Conservation (phyloP, 192 early-diverging fungal species). For the Irineochytrium annulatum region DNA sequence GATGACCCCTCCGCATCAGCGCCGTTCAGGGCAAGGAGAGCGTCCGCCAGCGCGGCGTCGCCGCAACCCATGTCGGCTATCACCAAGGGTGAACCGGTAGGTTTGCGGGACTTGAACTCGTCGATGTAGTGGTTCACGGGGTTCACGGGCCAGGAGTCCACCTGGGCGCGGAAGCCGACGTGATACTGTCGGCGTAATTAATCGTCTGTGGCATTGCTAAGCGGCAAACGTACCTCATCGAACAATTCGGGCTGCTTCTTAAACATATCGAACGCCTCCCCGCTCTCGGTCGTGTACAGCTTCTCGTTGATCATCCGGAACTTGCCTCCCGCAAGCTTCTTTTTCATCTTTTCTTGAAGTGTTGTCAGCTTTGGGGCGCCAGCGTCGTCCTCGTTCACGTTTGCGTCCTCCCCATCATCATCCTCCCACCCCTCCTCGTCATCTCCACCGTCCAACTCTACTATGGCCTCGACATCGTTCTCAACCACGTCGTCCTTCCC, state of each 20-base stretch:
- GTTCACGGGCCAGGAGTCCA: slow-evolving; percentile 88
- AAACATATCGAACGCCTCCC: slow-evolving; percentile 72
- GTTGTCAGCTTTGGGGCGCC: slow-evolving; percentile 47
- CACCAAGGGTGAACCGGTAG: slow-evolving; percentile 24
- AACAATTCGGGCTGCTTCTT: slow-evolving; percentile 83
- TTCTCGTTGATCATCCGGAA: slow-evolving; percentile 89
- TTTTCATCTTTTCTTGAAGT: slow-evolving; percentile 62
- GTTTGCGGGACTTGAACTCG: slow-evolving; percentile 41
- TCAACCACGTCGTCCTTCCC: no score
- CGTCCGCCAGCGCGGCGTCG: slow-evolving; percentile 81
- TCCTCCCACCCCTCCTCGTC: no score
- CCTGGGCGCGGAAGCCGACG: slow-evolving; percentile 86
- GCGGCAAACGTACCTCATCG: slow-evolving; percentile 56
- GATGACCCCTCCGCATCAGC: no score
- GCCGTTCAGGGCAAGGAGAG: slow-evolving; percentile 39
- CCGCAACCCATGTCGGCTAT: slow-evolving; percentile 96
- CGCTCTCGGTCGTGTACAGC: slow-evolving; percentile 82
- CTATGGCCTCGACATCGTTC: no score
- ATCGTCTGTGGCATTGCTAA: background rate
- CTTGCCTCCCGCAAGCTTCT: slow-evolving; percentile 59
- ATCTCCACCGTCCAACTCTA: no score
- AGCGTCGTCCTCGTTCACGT: no score
- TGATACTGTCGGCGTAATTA: slow-evolving; percentile 63
- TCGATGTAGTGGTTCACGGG: slow-evolving; percentile 83
- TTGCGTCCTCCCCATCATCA: no score